phyloP scores from a whole-genome alignment of 2,329 filamentous ascomycete genomes.

The Colletotrichum falcatum region DNA sequence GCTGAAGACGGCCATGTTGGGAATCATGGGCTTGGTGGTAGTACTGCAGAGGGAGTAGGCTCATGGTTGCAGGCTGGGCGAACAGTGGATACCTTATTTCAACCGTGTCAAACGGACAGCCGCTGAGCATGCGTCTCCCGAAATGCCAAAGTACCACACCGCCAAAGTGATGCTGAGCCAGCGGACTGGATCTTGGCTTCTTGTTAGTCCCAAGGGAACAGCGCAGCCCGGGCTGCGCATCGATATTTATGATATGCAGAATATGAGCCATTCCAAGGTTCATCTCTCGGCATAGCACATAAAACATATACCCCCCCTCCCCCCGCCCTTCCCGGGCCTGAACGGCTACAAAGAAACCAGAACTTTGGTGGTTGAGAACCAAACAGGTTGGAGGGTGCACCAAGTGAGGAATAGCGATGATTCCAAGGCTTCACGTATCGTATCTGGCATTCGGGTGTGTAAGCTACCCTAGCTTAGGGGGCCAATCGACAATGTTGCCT shows the following conservation, averaged over 20 bases:
- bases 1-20: conserved; percentile 95
- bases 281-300: neutral
- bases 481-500: neutral
- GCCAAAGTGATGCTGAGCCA: neutral
- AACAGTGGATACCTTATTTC: conserved; percentile 2
- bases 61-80: neutral
- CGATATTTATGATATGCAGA: neutral
- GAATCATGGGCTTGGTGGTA: conserved; percentile 93
- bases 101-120: neutral
- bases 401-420: neutral
- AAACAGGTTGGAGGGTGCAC: no score
- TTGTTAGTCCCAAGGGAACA: neutral
- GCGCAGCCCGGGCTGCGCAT: neutral
- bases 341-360: neutral
- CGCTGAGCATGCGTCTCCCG: neutral
- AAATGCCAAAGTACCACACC: neutral
- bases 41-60: conserved; percentile 87
- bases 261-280: no score
- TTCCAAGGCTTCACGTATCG: neutral
- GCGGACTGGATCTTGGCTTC: neutral
- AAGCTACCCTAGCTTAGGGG: neutral
- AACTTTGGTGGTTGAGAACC: neutral
- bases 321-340: no score
- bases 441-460: neutral
- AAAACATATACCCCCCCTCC: neutral